phyloP scores from a whole-genome alignment of 202 grass and related monocot species.

The Setaria italica region DNA sequence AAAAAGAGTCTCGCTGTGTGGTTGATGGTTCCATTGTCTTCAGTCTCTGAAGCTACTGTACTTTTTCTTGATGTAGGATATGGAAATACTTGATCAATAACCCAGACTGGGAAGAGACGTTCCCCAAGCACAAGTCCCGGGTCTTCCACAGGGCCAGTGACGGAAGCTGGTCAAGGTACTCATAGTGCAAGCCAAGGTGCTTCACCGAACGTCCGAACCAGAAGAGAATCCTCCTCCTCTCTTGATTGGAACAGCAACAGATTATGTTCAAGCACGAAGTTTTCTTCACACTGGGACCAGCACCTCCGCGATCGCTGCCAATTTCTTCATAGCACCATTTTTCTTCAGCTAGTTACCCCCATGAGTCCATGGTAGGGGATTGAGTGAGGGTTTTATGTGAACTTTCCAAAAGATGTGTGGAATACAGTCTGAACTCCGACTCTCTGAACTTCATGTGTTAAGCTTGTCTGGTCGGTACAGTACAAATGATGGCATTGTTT shows the following conservation, averaged over 20 bases:
- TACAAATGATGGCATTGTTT: background rate
- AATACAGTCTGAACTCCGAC: background rate
- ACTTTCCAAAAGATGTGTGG: background rate
- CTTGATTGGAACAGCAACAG: background rate
- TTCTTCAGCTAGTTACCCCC: background rate
- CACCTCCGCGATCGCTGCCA: background rate
- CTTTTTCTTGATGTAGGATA: slow-evolving; percentile 57
- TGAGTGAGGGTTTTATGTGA: background rate
- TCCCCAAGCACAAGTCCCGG: slow-evolving; percentile 56
- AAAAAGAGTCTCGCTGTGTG: background rate
- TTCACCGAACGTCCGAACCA: background rate
- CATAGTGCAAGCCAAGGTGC: slow-evolving; percentile 16
- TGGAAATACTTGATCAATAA: slow-evolving; percentile 79
- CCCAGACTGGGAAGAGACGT: slow-evolving; percentile 83
- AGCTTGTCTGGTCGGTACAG: background rate
- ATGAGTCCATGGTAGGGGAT: background rate
- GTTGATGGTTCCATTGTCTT: background rate
- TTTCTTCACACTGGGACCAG: background rate
- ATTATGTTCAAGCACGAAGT: slow-evolving; percentile 2
- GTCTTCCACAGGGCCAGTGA: slow-evolving; percentile 62
- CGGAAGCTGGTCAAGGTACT: slow-evolving; percentile 67
- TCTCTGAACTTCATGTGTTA: slow-evolving; percentile 8
- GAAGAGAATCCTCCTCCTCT: background rate
- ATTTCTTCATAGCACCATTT: background rate
- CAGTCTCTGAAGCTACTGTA: background rate